Evolutionary conservation across 306 rosid genomes (phyloP), one percentile per base, ranked within the genome.

Genomic region (Carpinus fangiana): DNA sequence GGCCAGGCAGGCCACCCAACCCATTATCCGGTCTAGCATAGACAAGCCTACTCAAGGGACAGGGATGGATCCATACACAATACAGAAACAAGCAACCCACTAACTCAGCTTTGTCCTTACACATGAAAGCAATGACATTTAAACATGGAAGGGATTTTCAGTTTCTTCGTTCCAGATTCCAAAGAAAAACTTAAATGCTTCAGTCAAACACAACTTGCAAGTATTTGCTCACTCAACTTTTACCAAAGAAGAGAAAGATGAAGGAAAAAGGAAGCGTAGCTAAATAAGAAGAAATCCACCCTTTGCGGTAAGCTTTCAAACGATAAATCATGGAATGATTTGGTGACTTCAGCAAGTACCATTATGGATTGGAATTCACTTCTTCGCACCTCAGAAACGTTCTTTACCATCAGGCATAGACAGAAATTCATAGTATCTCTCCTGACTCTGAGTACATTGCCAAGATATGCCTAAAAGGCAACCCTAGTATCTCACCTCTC

Each of bases 401-500:
- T 61, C 41, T 75, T 77, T 56, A 71, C 48, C 66, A 36, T 28
- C 18, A 28, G 45, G 70, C 70, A 16, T 4, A 64, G 21, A 28
- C 16, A 41, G 46, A 36, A 64, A 34, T 31, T 36, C 47, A 38
- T 38, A 3, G 43, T 38, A 38, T 38, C 68, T 28, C 68, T 10
- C 13, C 17, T 61, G 60, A 31, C 20, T 61, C 68, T 61, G 17
- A 38, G 68, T 28, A 61, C n/a, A 61, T 28, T 28, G n/a, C 38
- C 18, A 31, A 61, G 17, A 13, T 14, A 70, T 23, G 17, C 43
- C 48, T 69, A 74, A 51, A 71, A 76, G 78, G 64, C 80, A 36
- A 79, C 56, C 72, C 77, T 16, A 50, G 51, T 51, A 77, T 61
- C 68, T 72, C 13, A 43, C 51, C 51, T 8, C 72, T 8, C 50